Percentiles rank a stretch among this genome's conserved stretches.
Evolutionary conservation across 139 green algal species (phyloP).

Genomic region (Picochlorum sp.): DNA sequence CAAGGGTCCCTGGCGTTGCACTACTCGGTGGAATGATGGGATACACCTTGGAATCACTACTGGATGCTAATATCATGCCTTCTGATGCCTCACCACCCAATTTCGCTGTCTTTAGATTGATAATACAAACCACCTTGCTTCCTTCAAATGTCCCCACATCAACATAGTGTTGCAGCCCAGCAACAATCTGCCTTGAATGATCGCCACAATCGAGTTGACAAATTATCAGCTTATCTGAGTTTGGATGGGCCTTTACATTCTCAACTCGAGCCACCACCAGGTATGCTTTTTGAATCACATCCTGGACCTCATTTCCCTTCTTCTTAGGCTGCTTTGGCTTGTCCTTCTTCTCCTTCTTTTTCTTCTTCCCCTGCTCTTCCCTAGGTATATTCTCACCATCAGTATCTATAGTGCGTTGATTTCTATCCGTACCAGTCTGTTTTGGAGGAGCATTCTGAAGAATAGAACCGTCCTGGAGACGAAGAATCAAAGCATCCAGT

Average conservation of each 20-base stretch:
- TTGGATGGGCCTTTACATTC: conserved; percentile 15
- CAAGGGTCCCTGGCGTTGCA: conserved; percentile 18
- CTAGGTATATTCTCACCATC: not conserved
- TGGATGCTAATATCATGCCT: conserved; percentile 48
- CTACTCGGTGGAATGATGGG: conserved; percentile 19
- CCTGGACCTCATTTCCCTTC: not conserved
- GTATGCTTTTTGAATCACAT: conserved; percentile 17
- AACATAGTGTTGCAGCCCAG: conserved; percentile 40
- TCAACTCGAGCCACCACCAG: conserved; percentile 20
- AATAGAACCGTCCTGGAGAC: too few relatives aligned
- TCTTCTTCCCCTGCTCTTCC: conserved; percentile 2
- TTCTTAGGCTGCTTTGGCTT: not conserved
- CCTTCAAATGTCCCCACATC: conserved; percentile 21
- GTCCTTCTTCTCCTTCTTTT: not conserved
- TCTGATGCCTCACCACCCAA: conserved; percentile 41
- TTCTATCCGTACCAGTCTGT: not conserved
- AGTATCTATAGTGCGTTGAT: conserved; percentile 2
- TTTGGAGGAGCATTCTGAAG: not conserved
- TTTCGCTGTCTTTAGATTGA: conserved; percentile 59
- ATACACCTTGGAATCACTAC: conserved; percentile 6
- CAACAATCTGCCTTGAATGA: conserved; percentile 31
- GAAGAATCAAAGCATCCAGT: too few relatives aligned
- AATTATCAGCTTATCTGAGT: conserved; percentile 34
- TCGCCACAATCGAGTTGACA: conserved; percentile 29
- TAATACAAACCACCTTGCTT: conserved; percentile 28